These are phyloP conservation scores for Chaetomium fimeti DNA, from an alignment of 495 filamentous ascomycete genomes.

Conservation along the genomic window DNA sequence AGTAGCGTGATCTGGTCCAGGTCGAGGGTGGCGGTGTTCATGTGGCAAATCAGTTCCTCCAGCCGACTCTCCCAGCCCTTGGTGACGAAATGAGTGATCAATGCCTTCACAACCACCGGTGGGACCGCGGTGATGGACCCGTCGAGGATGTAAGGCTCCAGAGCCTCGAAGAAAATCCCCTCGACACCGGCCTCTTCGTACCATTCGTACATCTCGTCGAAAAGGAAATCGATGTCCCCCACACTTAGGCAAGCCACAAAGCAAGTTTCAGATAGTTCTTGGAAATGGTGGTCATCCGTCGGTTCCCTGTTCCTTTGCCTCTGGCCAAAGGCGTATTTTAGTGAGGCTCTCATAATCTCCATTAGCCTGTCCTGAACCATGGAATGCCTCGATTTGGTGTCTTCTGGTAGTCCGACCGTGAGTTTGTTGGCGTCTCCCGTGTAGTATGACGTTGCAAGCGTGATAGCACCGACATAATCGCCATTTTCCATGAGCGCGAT, in stretches of 20 bases:
- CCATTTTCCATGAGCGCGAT: slow-evolving; percentile 93
- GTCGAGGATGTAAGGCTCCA: slow-evolving; percentile 83
- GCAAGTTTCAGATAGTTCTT: slow-evolving; percentile 76
- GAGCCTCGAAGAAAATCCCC: slow-evolving; percentile 76
- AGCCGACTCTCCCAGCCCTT: slow-evolving; percentile 69
- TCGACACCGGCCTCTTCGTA: slow-evolving; percentile 75
- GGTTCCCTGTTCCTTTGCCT: slow-evolving; percentile 52
- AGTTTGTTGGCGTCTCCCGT: slow-evolving; percentile 83
- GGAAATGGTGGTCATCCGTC: slow-evolving; percentile 60
- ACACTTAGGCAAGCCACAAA: slow-evolving; percentile 79
- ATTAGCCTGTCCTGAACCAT: slow-evolving; percentile 86
- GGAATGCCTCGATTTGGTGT: slow-evolving; percentile 67
- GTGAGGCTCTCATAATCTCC: slow-evolving; percentile 91
- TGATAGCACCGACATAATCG: slow-evolving; percentile 87
- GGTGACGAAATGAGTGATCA: slow-evolving; percentile 75
- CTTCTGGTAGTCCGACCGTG: slow-evolving; percentile 89
- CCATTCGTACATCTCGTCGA: slow-evolving; percentile 84
- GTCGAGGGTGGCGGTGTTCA: slow-evolving; percentile 88
- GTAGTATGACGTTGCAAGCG: slow-evolving; percentile 88
- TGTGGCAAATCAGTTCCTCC: slow-evolving; percentile 93
- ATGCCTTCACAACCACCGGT: slow-evolving; percentile 77
- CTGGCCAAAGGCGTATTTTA: slow-evolving; percentile 81
- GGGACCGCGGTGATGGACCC: slow-evolving; percentile 72
- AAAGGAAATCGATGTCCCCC: slow-evolving; percentile 74
- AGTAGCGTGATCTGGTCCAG: slow-evolving; percentile 88